Base-by-base conservation (phyloP, 192 early-diverging fungal genomes). In the Podochytrium sp. region DNA sequence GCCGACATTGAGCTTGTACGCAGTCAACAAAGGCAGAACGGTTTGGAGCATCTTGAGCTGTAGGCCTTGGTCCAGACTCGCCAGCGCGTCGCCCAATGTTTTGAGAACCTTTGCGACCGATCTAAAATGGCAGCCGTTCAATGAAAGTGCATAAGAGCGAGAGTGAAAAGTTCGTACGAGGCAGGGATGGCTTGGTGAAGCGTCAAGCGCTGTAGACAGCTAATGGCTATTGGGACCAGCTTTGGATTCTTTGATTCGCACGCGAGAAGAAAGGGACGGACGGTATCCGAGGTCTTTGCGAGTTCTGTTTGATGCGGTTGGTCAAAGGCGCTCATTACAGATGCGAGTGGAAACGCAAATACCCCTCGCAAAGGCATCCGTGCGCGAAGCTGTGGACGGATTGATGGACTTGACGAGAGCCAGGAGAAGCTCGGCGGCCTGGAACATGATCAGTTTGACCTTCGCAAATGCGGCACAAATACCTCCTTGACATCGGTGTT, bases 401-500 rank as follows among this genome's bases (percentile, higher is more conserved):
- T 66, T 41, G 34, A 71, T 38, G 10, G 55, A 51, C 40, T 71
- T 71, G 16, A 71, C 52, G 40, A 71, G 69, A 27, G 69, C 57
- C 4, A 71, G 30, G 1, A 71, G 69, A 4, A 59, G 39, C 29
- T 71, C 69, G 6, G 69, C 69, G 23, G 69, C 69, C 69, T 71
- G 53, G 23, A 27, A 47, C 30, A 12, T n/a, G n/a, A n/a, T n/a
- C n/a, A n/a, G n/a, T n/a, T n/a, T n/a, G n/a, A n/a, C n/a, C 29
- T 12, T 65, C 16, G 37, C 33, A 62, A 20, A 39, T 7, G 43
- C 43, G 43, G 20, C n/a, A 39, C 3, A 60, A 53, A 10, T 27
- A 95, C 93, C 78, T 99, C 97, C 84, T 97, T 97, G n/a, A 99
- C 92, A 61, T 96, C 94, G 23, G 95, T 93, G 81, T 95, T 83